Evolutionary conservation across 2,329 filamentous ascomycete species (phyloP).

Genomic region (Gremmenia infestans): DNA sequence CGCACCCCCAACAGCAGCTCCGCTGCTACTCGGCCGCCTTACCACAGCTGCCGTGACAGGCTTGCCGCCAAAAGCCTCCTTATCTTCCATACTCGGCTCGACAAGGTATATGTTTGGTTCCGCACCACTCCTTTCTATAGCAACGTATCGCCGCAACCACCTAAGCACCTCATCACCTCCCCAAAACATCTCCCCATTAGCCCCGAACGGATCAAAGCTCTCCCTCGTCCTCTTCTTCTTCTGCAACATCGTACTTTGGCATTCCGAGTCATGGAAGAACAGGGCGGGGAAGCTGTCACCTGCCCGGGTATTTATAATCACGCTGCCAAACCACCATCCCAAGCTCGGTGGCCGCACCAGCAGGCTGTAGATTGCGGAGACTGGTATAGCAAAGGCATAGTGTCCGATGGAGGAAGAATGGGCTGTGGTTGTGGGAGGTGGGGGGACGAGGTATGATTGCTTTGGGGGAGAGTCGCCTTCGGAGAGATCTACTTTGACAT

Average conservation of each 20-base stretch:
- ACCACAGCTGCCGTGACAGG: slow-evolving; percentile 39
- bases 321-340: slow-evolving; percentile 97
- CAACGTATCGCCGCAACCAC: slow-evolving; percentile 82
- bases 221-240: slow-evolving; percentile 81
- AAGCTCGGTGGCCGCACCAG: slow-evolving; percentile 86
- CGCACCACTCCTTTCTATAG: slow-evolving; percentile 74
- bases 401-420: slow-evolving; percentile 67
- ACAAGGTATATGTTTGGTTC: slow-evolving; percentile 90
- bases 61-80: slow-evolving; percentile 60
- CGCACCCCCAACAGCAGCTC: slow-evolving; percentile 32
- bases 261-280: slow-evolving; percentile 97
- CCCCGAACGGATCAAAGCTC: slow-evolving; percentile 85
- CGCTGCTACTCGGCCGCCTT: slow-evolving; percentile 32
- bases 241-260: slow-evolving; percentile 89
- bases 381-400: slow-evolving; percentile 87
- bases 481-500: slow-evolving; percentile 90
- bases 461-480: slow-evolving; percentile 75
- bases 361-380: slow-evolving; percentile 86
- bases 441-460: slow-evolving; percentile 86
- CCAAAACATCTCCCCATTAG: slow-evolving; percentile 88
- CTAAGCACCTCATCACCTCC: slow-evolving; percentile 91
- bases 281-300: slow-evolving; percentile 93
- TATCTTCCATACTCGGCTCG: slow-evolving; percentile 81
- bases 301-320: slow-evolving; percentile 85
- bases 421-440: slow-evolving; percentile 78